Evolutionary conservation across 2,329 filamentous ascomycete species (phyloP).

Genomic region (Colletotrichum liaoningense): DNA sequence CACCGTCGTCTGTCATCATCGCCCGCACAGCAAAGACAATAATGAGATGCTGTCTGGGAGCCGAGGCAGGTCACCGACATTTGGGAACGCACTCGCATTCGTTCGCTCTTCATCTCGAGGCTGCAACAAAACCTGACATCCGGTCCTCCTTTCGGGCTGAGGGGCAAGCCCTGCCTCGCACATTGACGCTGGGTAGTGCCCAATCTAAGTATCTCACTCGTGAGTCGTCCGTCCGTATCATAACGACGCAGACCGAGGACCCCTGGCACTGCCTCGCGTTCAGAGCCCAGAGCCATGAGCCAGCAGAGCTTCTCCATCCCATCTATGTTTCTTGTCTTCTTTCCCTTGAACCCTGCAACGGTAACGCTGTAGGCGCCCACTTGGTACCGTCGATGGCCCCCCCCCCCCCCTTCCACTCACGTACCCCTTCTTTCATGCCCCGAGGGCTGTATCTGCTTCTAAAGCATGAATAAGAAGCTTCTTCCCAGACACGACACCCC

Average conservation of each 20-base stretch:
- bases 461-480: constrained; percentile 30
- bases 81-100: background rate
- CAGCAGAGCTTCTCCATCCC: constrained; percentile 14
- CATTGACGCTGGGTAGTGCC: background rate
- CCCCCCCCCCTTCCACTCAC: background rate
- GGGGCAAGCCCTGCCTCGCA: background rate
- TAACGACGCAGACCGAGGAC: background rate
- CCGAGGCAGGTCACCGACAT: background rate
- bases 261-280: constrained; percentile 3
- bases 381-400: constrained; percentile 19
- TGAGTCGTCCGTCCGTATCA: background rate
- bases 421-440: constrained; percentile 15
- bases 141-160: background rate
- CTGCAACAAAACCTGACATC: background rate
- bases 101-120: background rate
- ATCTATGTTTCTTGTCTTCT: constrained; percentile 19
- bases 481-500: constrained; percentile 29
- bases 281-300: background rate
- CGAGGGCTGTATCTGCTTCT: constrained; percentile 24
- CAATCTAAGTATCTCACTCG: background rate
- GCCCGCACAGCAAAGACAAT: background rate
- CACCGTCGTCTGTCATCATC: background rate
- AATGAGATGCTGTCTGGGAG: background rate
- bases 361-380: constrained; percentile 4
- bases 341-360: background rate